Conservation (phyloP, 306 rosid genomes). For the Prunus dulcis region DNA sequence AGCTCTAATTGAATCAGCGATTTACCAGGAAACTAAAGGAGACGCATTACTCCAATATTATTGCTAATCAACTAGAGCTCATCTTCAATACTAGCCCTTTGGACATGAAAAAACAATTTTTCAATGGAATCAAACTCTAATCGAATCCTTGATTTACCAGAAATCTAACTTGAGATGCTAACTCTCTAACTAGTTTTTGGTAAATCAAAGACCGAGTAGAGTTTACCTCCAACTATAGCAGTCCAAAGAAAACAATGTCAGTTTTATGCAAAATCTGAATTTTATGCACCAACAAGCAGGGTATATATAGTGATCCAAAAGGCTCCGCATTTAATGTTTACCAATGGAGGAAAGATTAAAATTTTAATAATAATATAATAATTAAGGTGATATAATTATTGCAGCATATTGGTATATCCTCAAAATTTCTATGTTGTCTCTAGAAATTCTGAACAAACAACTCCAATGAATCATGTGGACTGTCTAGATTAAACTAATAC, state of each 20-base stretch:
- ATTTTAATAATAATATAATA: background rate
- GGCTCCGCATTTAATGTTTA: background rate
- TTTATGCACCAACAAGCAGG: background rate
- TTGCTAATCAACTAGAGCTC: background rate
- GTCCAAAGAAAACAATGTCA: background rate
- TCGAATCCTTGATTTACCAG: constrained; percentile 2
- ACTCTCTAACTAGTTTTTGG: background rate
- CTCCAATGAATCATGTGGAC: no score
- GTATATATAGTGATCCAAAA: background rate
- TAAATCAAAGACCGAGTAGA: background rate
- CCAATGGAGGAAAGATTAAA: background rate
- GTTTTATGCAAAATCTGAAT: background rate
- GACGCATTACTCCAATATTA: background rate
- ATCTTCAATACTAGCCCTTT: background rate
- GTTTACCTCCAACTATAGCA: no score
- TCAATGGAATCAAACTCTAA: background rate
- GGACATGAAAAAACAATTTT: background rate
- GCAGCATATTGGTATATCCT: no score
- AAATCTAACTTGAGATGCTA: background rate
- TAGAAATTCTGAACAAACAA: no score
- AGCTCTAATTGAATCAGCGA: background rate
- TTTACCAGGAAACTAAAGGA: background rate
- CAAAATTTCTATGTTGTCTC: no score
- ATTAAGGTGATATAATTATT: background rate
- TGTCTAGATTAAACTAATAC: no score